Evolutionary conservation across 148 eudicot species (phyloP).

Genomic region (Fagopyrum homotropicum): DNA sequence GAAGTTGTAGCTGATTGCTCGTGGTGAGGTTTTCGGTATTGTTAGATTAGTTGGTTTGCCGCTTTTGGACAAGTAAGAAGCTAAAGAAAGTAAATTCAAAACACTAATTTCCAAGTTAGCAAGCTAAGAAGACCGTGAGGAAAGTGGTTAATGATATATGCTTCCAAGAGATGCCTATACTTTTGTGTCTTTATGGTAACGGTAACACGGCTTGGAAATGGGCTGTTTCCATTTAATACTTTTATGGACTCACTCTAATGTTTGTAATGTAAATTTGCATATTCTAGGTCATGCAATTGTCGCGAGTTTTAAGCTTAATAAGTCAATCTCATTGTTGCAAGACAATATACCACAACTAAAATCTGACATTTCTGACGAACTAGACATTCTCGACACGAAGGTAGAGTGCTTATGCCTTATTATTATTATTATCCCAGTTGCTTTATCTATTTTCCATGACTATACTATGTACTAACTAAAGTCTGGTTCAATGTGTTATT

Average conservation of each 20-base stretch:
- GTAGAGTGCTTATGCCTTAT: slow-evolving; percentile 32
- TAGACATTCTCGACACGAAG: slow-evolving; percentile 47
- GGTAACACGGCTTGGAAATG: background rate
- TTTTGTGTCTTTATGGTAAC: background rate
- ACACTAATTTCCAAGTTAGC: background rate
- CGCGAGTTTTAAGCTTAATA: slow-evolving; percentile 63
- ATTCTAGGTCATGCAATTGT: slow-evolving; percentile 69
- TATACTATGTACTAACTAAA: background rate
- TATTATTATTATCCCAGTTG: slow-evolving; percentile 11
- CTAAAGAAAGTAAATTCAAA: background rate
- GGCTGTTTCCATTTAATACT: background rate
- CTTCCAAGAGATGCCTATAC: background rate
- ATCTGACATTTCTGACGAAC: slow-evolving; percentile 62
- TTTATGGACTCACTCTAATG: background rate
- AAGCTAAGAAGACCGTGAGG: background rate
- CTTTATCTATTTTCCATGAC: slow-evolving; percentile 4
- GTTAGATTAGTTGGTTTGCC: background rate
- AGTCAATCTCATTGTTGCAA: slow-evolving; percentile 51
- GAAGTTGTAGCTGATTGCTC: background rate
- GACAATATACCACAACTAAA: slow-evolving; percentile 49
- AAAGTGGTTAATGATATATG: background rate
- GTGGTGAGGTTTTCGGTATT: background rate
- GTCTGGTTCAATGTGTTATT: slow-evolving; percentile 9
- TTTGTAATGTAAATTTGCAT: background rate
- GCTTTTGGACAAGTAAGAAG: background rate